Conservation (phyloP, 352 stramenopile species). For the Pythium guiyangense region DNA sequence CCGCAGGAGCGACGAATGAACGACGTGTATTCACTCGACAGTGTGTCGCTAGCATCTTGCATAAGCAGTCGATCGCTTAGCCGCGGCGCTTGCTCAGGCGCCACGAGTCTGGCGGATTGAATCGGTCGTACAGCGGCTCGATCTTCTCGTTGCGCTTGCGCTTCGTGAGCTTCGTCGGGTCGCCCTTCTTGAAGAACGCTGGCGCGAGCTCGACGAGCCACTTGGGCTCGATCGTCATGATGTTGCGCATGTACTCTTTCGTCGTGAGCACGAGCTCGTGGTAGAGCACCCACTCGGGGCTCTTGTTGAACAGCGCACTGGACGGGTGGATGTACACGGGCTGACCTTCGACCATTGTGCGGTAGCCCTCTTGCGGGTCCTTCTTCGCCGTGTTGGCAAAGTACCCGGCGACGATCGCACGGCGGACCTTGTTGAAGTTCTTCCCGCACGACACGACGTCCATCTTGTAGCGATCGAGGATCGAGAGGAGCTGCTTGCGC, state of each 20-base stretch:
- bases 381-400: slow-evolving; percentile 99
- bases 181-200: slow-evolving; percentile 95
- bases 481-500: slow-evolving; percentile 98
- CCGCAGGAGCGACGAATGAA: not conserved
- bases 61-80: too few species aligned
- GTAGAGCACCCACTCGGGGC: slow-evolving; percentile 98
- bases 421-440: slow-evolving; percentile 96
- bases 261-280: slow-evolving; percentile 96
- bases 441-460: slow-evolving; percentile 96
- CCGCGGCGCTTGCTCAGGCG: slow-evolving; percentile 94
- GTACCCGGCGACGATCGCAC: slow-evolving; percentile 97
- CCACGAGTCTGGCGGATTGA: slow-evolving; percentile 97
- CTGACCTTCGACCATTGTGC: slow-evolving; percentile 97
- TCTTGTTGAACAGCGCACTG: slow-evolving; percentile 99
- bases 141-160: slow-evolving; percentile 99
- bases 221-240: slow-evolving; percentile 99
- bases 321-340: slow-evolving; percentile 99
- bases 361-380: slow-evolving; percentile 98
- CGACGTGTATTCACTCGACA: too few species aligned
- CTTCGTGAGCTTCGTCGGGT: slow-evolving; percentile 97
- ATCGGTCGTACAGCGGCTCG: slow-evolving; percentile 97
- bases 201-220: slow-evolving; percentile 98
- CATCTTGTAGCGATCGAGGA: slow-evolving; percentile 99
- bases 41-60: too few species aligned
- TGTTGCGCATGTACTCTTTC: slow-evolving; percentile 99